Evolutionary conservation across 2,329 filamentous ascomycete species (phyloP), one percentile per base, ranked within the genome.

Genomic region (Pleomassaria siparia): DNA sequence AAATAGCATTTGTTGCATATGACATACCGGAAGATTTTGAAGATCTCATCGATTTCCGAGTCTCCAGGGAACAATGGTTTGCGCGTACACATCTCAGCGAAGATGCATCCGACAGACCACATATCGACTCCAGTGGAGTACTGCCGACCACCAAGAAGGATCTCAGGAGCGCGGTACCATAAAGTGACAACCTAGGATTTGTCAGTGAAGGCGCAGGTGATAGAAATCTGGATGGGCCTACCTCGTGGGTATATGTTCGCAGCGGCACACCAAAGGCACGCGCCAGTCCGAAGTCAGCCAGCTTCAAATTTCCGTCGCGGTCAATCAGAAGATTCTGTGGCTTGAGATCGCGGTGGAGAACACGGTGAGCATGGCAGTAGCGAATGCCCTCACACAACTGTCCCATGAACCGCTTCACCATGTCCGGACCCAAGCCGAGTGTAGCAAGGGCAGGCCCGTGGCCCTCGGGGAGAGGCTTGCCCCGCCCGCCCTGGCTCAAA

Each of bases 61-160:
- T 96, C 91, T 49, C 91, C 91, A 11, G 91, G 90, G 77, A 96
- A 96, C 35, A 96, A 79, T 4, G 91, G 90, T 74, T 95, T 95
- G 63, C 89, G 84, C 1, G 91, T 96, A 74, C 89, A 95, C 91
- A 96, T 96, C 73, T 96, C 91, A 9, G 91, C 91, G 71, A 96
- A 95, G 72, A 96, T 96, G 72, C 90, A 94, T 53, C 91, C 91
- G 41, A 91, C 86, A 25, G 89, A 94, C 91, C 91, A 96, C 88
- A 96, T 96, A 66, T 96, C 91, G 33, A 96, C 90, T 47, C 91
- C 91, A 12, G 91, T 96, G 12, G 89, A 94, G 75, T 96, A 96
- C 71, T 95, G 90, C 43, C 91, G 85, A 47, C 91, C 90, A 67
- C 91, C 91, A 1, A 96, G 83, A 16, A 96, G 80, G 72, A 96